phyloP scores from a whole-genome alignment of 179 eudicot species.

The Drosera spatulata region DNA sequence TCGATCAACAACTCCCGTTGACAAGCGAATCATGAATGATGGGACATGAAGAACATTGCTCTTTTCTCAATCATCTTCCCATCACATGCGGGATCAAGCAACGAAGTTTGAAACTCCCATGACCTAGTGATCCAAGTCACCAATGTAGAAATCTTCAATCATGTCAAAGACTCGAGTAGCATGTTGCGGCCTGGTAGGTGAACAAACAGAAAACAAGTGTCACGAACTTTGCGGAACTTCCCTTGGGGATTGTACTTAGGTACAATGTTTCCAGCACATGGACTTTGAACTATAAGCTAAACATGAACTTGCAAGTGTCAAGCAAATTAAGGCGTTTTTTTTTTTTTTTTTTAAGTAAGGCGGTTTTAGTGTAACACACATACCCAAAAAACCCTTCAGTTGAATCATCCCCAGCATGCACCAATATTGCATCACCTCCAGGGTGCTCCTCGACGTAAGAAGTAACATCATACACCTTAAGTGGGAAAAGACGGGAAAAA shows the following conservation, averaged over 20 bases:
- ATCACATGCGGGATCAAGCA: not conserved
- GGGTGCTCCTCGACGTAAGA: conserved; percentile 97
- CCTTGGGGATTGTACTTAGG: too few species aligned
- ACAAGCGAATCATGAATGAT: too few species aligned
- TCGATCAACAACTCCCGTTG: too few species aligned
- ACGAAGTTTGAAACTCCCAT: not conserved
- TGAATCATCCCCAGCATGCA: conserved; percentile 90
- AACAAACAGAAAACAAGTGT: not conserved
- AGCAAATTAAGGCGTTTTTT: too few species aligned
- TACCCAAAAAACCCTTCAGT: conserved; percentile 93
- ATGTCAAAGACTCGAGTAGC: conserved; percentile 87
- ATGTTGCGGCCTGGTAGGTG: conserved; percentile 74
- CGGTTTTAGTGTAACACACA: conserved; percentile 6
- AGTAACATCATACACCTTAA: conserved; percentile 55
- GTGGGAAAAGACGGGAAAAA: too few species aligned
- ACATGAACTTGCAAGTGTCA: too few species aligned
- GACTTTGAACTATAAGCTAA: too few species aligned
- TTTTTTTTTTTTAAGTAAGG: not conserved
- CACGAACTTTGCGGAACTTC: too few species aligned
- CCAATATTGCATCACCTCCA: conserved; percentile 93
- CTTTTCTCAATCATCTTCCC: not conserved
- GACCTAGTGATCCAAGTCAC: conserved; percentile 49
- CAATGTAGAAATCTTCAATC: conserved; percentile 81
- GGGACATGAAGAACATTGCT: not conserved
- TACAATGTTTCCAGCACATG: too few species aligned